Evolutionary conservation across 1,139 yeast species (phyloP).

Genomic region (Pichia sp.): DNA sequence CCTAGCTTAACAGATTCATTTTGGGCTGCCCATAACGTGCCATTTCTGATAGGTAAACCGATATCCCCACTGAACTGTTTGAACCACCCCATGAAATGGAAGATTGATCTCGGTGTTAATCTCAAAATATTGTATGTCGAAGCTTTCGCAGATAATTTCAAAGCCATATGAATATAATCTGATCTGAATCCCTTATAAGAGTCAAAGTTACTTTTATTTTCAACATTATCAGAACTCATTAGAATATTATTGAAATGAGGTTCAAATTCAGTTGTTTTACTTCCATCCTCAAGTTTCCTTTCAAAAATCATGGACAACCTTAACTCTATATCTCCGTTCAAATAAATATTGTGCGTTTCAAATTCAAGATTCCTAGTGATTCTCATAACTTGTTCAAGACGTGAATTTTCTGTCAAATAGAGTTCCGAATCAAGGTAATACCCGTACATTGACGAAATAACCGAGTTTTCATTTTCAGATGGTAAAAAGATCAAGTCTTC

Average conservation of each 20-base stretch:
- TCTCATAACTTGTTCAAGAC: conserved; percentile 7
- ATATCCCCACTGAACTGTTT: conserved; percentile 61
- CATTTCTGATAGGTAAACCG: conserved; percentile 72
- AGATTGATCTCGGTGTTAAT: conserved; percentile 63
- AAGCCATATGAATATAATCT: conserved; percentile 72
- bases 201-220: conserved; percentile 50
- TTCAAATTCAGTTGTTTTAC: conserved; percentile 49
- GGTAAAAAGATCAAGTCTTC: conserved; percentile 34
- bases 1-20: conserved; percentile 53
- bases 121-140: conserved; percentile 55
- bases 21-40: conserved; percentile 48
- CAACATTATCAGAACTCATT: conserved; percentile 58
- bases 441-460: conserved; percentile 25
- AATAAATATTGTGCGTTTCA: conserved; percentile 53
- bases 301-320: conserved; percentile 59
- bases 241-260: conserved; percentile 72
- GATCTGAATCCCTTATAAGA: conserved; percentile 79
- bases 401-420: conserved; percentile 14
- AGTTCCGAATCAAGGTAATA: conserved; percentile 21
- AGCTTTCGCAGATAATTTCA: conserved; percentile 34
- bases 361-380: conserved; percentile 25
- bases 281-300: conserved; percentile 37
- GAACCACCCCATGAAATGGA: conserved; percentile 82
- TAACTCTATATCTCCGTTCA: conserved; percentile 59
- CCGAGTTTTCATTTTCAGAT: conserved; percentile 10